Conservation (phyloP, 192 early-diverging fungal genomes). For the Backusella circina region DNA sequence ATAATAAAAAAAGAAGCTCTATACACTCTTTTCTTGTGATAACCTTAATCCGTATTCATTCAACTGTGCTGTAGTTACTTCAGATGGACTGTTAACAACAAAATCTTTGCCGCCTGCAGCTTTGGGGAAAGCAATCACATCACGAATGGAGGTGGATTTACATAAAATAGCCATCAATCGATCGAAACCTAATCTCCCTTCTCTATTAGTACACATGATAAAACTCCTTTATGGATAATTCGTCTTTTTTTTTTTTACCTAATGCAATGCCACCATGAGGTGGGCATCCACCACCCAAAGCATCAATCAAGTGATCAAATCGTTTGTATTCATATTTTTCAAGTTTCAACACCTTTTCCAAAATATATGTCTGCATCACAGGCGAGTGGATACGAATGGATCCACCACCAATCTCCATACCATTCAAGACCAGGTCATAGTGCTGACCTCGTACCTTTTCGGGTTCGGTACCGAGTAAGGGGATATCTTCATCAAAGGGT, state of each 20-base stretch:
- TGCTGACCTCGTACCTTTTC: constrained; percentile 71
- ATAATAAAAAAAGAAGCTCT: no score
- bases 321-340: constrained; percentile 47
- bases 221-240: background rate
- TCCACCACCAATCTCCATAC: constrained; percentile 88
- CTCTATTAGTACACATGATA: background rate
- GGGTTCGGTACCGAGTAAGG: constrained; percentile 57
- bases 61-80: constrained; percentile 54
- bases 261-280: constrained; percentile 89
- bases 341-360: constrained; percentile 66
- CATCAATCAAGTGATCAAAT: constrained; percentile 81
- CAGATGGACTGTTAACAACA: constrained; percentile 72
- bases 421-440: constrained; percentile 90
- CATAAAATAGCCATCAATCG: constrained; percentile 75
- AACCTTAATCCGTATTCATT: constrained; percentile 63
- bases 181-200: constrained; percentile 58
- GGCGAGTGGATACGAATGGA: constrained; percentile 86
- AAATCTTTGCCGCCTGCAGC: constrained; percentile 76
- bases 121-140: constrained; percentile 95
- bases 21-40: background rate
- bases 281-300: constrained; percentile 80
- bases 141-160: constrained; percentile 68
- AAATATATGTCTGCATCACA: constrained; percentile 68
- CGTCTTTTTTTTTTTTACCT: constrained; percentile 21
- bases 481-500: constrained; percentile 64